These are phyloP conservation scores for Ceratocystis lukuohia DNA, from an alignment of 2,329 filamentous ascomycete genomes.

Conservation along the genomic window DNA sequence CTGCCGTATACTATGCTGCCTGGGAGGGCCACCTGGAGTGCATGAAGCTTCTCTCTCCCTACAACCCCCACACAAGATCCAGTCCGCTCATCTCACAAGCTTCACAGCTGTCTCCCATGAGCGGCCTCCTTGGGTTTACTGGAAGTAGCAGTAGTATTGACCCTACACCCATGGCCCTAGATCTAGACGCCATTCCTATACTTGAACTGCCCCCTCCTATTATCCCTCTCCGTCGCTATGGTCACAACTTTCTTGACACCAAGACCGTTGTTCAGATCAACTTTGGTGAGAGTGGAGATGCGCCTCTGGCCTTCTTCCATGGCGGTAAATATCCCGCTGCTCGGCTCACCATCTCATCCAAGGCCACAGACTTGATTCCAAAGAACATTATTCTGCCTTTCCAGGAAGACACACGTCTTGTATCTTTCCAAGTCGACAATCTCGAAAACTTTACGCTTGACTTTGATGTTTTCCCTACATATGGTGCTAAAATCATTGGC, in stretches of 20 bases:
- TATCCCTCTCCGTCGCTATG: constrained; percentile 84
- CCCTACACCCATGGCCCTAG: constrained; percentile 51
- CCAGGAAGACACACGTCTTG: constrained; percentile 84
- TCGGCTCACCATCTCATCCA: constrained; percentile 89
- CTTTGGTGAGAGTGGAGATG: constrained; percentile 57
- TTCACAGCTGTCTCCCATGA: constrained; percentile 24
- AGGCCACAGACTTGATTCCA: constrained; percentile 87
- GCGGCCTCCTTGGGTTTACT: constrained; percentile 34
- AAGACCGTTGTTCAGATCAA: constrained; percentile 91
- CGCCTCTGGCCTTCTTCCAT: constrained; percentile 86
- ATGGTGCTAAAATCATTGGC: constrained; percentile 93
- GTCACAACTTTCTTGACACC: constrained; percentile 95
- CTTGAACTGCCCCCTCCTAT: constrained; percentile 90
- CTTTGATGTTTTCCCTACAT: constrained; percentile 94
- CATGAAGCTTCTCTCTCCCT: constrained; percentile 70
- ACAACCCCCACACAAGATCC: constrained; percentile 33
- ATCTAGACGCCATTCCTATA: constrained; percentile 79
- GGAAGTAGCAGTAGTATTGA: constrained; percentile 25
- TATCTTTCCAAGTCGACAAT: constrained; percentile 93
- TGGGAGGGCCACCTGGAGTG: constrained; percentile 96
- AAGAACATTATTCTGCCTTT: constrained; percentile 92
- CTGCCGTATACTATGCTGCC: constrained; percentile 94
- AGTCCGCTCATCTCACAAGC: constrained; percentile 35
- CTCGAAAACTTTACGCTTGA: constrained; percentile 87
- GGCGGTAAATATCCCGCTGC: constrained; percentile 93